Evolutionary conservation across 2,329 filamentous ascomycete genomes (phyloP).

Genomic region (Botrytis galanthina): DNA sequence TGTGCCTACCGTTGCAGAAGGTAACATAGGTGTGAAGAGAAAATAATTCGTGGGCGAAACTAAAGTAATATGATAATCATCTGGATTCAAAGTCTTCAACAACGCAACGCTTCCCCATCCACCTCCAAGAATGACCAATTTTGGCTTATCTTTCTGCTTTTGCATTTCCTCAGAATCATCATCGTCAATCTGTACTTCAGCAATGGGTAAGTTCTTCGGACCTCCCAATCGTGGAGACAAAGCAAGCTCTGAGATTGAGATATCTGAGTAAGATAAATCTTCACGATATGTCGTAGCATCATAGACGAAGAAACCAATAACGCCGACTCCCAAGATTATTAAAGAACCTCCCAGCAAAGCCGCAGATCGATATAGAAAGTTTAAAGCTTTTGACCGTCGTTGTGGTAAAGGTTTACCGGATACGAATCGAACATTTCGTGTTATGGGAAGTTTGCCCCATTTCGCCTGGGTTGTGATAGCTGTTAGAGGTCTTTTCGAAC

Average conservation of each 20-base stretch:
- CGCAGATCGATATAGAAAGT: slow-evolving; percentile 67
- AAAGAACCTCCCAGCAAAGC: slow-evolving; percentile 74
- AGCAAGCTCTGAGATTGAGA: slow-evolving; percentile 80
- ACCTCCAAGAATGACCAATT: slow-evolving; percentile 86
- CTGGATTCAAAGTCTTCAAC: slow-evolving; percentile 83
- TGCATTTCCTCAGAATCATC: slow-evolving; percentile 72
- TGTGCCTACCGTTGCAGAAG: slow-evolving; percentile 93
- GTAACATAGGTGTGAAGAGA: slow-evolving; percentile 96
- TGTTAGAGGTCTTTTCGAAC: not conserved
- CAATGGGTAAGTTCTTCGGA: slow-evolving; percentile 92
- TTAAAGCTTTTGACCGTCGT: slow-evolving; percentile 48
- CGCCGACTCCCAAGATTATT: slow-evolving; percentile 62
- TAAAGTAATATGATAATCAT: slow-evolving; percentile 93
- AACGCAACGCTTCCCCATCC: slow-evolving; percentile 94
- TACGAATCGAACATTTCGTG: slow-evolving; percentile 36
- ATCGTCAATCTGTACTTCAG: slow-evolving; percentile 84
- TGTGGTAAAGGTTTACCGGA: slow-evolving; percentile 55
- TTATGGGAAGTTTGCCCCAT: slow-evolving; percentile 17
- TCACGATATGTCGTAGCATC: slow-evolving; percentile 89
- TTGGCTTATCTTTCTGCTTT: slow-evolving; percentile 80
- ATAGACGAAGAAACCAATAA: slow-evolving; percentile 88
- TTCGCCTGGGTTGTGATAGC: slow-evolving; percentile 12
- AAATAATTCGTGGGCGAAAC: slow-evolving; percentile 96
- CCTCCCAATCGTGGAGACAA: slow-evolving; percentile 79
- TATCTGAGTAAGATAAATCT: slow-evolving; percentile 62